Base-by-base conservation (phyloP, 768 basidiomycete genomes). In the Gloeopeniophorella convolvens region DNA sequence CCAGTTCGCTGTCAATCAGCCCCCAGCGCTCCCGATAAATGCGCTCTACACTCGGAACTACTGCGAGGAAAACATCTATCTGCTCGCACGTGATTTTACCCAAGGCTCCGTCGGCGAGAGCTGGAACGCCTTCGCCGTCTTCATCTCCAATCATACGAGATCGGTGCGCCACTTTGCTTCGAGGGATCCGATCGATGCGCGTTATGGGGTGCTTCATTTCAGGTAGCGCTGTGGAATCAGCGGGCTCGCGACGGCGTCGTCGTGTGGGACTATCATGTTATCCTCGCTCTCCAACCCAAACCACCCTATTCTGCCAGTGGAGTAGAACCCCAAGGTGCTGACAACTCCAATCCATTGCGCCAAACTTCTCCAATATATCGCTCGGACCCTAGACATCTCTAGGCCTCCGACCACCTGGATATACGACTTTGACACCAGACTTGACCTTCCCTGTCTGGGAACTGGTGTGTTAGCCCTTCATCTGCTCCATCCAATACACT, bases 201-300 rank as follows among this genome's bases (percentile, higher is more conserved):
- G n/a, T n/a, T n/a, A n/a, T n/a, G n/a, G n/a, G n/a, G n/a, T 13
- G 20, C 31, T 5, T 10, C 8, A 12, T 34, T 31, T 15, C 50
- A 85, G 84, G 78, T 84, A 30, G 81, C 80, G 23, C 61, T 88
- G 37, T 84, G 80, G 79, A 70, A 69, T 50, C 85, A 85, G 64
- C 76, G 73, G 55, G 66, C 65, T 23, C 16, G 33, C 24, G 66
- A 65, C 30, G 57, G 46, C 3, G 64, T 74, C 34, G 74, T 85
- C 16, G 64, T 86, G 34, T 87, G 84, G 84, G 85, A 88, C 62
- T 87, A 88, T 64, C 85, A 87, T 59, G 83, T 82, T 57, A 65
- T 88, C 34, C 72, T 84, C 11, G 62, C 78, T 39, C 66, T 86
- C 26, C 72, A 70, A 34, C 65, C 69, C 10, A 11, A 40, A 10